These are phyloP conservation scores for Aspergillus sp. DNA, from an alignment of 2,329 filamentous ascomycete genomes.

Conservation along the genomic window DNA sequence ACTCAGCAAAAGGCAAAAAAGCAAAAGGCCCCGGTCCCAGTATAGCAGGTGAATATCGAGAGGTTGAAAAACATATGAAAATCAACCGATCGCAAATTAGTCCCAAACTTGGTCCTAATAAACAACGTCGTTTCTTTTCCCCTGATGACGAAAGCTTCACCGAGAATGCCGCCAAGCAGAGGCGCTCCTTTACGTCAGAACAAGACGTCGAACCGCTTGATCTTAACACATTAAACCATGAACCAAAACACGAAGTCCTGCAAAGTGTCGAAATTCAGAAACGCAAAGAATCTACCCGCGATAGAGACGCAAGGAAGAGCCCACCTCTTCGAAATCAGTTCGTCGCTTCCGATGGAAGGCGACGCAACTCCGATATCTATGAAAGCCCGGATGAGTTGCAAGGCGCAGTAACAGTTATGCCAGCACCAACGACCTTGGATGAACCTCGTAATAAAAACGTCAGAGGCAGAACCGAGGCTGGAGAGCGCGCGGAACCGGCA, in stretches of 20 bases:
- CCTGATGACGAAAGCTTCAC: slow-evolving; percentile 20
- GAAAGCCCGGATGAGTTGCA: slow-evolving; percentile 40
- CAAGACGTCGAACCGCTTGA: not conserved
- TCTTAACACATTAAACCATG: not conserved
- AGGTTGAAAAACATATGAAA: slow-evolving; percentile 14
- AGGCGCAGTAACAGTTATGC: slow-evolving; percentile 27
- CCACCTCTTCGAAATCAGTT: slow-evolving; percentile 1
- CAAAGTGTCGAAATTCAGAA: slow-evolving; percentile 13
- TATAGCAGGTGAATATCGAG: slow-evolving; percentile 12
- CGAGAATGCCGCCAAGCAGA: slow-evolving; percentile 16
- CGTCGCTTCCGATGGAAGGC: slow-evolving; percentile 2
- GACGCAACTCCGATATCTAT: slow-evolving; percentile 9
- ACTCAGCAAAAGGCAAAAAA: not conserved
- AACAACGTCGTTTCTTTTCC: slow-evolving; percentile 1
- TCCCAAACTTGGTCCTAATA: slow-evolving; percentile 2
- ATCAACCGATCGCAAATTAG: slow-evolving; percentile 3
- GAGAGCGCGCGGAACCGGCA: not conserved
- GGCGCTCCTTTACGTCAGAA: slow-evolving; percentile 10
- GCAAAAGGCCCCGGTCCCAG: not conserved
- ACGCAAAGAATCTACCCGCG: not conserved
- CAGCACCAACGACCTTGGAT: slow-evolving; percentile 8
- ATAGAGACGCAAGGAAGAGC: not conserved
- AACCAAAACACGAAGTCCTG: slow-evolving; percentile 5
- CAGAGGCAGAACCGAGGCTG: slow-evolving; percentile 1
- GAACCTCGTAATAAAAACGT: slow-evolving; percentile 3